A percentile compares a stretch with the other conserved stretches of the same genome.
phyloP scores from a whole-genome alignment of 78 protist genomes.

The Protostelium mycophagum region DNA sequence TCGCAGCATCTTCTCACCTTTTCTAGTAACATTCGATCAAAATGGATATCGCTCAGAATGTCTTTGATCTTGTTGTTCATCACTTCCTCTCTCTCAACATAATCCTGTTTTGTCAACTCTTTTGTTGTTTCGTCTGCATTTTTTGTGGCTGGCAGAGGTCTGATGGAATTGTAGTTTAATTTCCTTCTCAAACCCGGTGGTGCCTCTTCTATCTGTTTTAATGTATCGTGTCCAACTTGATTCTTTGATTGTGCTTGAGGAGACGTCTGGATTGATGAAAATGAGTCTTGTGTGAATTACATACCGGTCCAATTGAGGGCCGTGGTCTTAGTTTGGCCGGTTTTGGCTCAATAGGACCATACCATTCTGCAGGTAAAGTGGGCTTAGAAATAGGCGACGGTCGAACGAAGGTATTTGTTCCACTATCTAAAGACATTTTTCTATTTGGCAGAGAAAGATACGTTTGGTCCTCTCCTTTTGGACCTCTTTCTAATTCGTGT shows the following conservation, averaged over 20 bases:
- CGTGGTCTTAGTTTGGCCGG: not conserved
- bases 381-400: not conserved
- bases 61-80: not conserved
- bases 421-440: not conserved
- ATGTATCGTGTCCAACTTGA: not conserved
- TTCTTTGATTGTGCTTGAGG: not conserved
- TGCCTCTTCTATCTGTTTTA: not conserved
- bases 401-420: not conserved
- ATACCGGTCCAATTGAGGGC: not conserved
- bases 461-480: not conserved
- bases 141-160: not conserved
- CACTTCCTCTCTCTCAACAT: not conserved
- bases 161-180: not conserved
- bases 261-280: not conserved
- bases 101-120: not conserved
- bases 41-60: not conserved
- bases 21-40: not conserved
- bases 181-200: not conserved
- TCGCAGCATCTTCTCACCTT: not conserved
- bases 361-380: not conserved
- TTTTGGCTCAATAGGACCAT: not conserved
- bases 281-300: not conserved
- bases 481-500: not conserved
- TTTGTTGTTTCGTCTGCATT: not conserved
- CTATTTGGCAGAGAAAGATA: not conserved